Conservation (phyloP, 2,329 filamentous ascomycete genomes). For the Botryotinia convoluta region DNA sequence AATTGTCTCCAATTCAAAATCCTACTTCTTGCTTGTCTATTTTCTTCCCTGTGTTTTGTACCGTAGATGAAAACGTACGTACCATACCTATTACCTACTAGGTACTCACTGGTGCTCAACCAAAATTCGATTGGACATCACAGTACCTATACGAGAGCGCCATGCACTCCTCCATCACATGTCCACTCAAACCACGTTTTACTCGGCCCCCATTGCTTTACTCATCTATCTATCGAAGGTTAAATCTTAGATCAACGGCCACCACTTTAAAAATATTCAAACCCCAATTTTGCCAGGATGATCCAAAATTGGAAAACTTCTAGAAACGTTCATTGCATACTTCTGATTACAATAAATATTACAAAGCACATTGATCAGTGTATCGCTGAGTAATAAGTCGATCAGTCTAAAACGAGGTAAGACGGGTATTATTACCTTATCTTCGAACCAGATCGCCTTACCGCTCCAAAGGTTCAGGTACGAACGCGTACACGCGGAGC, state of each 20-base stretch:
- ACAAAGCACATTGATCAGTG: not conserved
- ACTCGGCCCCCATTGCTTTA: not conserved
- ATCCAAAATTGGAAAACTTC: not conserved
- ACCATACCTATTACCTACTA: not conserved
- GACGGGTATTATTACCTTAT: slow-evolving; percentile 11
- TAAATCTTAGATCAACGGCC: not conserved
- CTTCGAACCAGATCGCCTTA: not conserved
- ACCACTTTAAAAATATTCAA: not conserved
- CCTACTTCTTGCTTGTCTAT: not conserved
- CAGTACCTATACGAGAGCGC: slow-evolving; percentile 4
- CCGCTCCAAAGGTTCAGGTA: slow-evolving; percentile 6
- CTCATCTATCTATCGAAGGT: not conserved
- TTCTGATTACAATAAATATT: not conserved
- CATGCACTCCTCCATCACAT: not conserved
- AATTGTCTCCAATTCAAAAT: not conserved
- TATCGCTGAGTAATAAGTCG: not conserved
- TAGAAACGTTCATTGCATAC: not conserved
- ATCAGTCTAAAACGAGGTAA: not conserved
- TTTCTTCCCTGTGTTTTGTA: not conserved
- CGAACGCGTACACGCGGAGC: not conserved
- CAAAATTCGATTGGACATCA: not conserved
- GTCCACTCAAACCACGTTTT: slow-evolving; percentile 16
- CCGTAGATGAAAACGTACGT: not conserved
- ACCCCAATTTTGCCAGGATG: not conserved
- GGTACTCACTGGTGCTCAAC: not conserved